Conservation (phyloP, 2,329 filamentous ascomycete species). For the Ophioceras dolichostomum region DNA sequence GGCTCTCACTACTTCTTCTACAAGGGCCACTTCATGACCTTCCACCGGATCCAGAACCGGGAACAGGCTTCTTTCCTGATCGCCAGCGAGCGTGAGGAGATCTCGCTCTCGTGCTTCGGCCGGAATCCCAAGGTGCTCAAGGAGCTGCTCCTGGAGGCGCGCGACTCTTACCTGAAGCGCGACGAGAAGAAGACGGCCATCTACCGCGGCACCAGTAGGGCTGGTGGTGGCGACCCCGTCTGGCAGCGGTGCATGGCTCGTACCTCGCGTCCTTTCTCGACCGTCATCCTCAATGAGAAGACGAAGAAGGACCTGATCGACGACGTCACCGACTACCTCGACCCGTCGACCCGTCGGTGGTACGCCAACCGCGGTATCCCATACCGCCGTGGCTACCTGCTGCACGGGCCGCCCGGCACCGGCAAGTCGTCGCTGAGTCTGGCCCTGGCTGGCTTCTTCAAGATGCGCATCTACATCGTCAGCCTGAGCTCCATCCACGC, state of each 20-base stretch:
- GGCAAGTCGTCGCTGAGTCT: conserved; percentile 65
- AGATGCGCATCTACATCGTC: conserved; percentile 61
- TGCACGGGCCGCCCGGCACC: conserved; percentile 70
- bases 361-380: conserved; percentile 77
- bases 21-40: conserved; percentile 42
- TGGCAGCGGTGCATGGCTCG: conserved; percentile 54
- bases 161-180: conserved; percentile 38
- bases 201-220: conserved; percentile 41
- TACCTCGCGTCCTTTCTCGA: conserved; percentile 48
- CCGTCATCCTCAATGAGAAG: conserved; percentile 50
- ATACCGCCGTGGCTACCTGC: conserved; percentile 72
- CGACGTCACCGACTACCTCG: conserved; percentile 51
- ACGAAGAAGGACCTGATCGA: conserved; percentile 46
- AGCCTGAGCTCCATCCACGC: conserved; percentile 50
- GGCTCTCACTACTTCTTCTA: conserved; percentile 61
- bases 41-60: conserved; percentile 38
- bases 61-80: conserved; percentile 25
- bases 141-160: conserved; percentile 47
- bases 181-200: conserved; percentile 53
- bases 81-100: conserved; percentile 42
- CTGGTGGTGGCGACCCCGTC: conserved; percentile 26
- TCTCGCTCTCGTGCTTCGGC: conserved; percentile 49
- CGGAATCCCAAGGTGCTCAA: conserved; percentile 48
- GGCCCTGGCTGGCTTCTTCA: conserved; percentile 57
- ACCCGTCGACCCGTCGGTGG: conserved; percentile 56